phyloP scores from a whole-genome alignment of 2,329 filamentous ascomycete species.

The Monosporascus sp. region DNA sequence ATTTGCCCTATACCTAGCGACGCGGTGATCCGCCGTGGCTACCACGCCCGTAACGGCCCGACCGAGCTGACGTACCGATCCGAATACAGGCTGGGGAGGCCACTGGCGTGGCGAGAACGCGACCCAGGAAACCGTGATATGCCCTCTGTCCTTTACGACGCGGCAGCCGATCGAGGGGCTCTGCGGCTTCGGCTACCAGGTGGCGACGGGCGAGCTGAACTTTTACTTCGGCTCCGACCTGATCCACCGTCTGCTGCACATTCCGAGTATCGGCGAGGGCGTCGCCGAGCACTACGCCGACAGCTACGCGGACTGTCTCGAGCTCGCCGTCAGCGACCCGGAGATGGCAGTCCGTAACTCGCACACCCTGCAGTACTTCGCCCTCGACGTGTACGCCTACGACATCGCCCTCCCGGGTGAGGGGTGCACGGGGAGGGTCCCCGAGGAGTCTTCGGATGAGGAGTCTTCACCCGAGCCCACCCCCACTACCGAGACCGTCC shows the following conservation, averaged over 20 bases:
- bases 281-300: slow-evolving; percentile 59
- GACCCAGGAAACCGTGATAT: slow-evolving; percentile 64
- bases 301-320: slow-evolving; percentile 48
- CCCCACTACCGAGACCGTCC: slow-evolving; percentile 2
- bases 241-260: slow-evolving; percentile 60
- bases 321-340: slow-evolving; percentile 43
- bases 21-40: no score
- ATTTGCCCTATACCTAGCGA: no score
- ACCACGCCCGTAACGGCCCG: no score
- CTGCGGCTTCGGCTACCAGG: slow-evolving; percentile 58
- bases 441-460: slow-evolving; percentile 5
- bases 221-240: slow-evolving; percentile 63
- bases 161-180: slow-evolving; percentile 53
- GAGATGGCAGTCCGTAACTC: slow-evolving; percentile 50
- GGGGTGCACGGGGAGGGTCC: slow-evolving; percentile 49
- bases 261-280: slow-evolving; percentile 54
- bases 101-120: slow-evolving; percentile 64
- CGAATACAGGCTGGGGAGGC: slow-evolving; percentile 52
- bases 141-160: slow-evolving; percentile 53
- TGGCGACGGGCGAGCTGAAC: slow-evolving; percentile 50
- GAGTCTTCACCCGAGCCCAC: slow-evolving; percentile 2
- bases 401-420: slow-evolving; percentile 59
- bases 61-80: no score
- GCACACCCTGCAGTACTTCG: slow-evolving; percentile 62
- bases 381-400: slow-evolving; percentile 60